phyloP scores from a whole-genome alignment of 2,329 filamentous ascomycete species.

The Monilinia fructigena region DNA sequence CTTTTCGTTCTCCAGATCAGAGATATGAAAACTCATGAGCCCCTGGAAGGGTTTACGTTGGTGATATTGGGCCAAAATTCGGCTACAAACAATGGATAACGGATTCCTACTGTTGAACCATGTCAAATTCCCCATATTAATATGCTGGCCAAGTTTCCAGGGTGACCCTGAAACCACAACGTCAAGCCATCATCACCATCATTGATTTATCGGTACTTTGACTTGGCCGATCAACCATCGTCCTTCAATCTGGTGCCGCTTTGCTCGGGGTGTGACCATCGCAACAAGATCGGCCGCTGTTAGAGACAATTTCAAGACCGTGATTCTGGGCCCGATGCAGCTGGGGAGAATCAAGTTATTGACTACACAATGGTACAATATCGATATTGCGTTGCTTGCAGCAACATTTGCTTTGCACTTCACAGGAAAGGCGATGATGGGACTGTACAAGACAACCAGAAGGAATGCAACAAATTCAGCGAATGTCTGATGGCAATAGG shows the following conservation, averaged over 20 bases:
- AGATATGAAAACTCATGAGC: constrained; percentile 67
- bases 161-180: constrained; percentile 63
- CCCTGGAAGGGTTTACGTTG: constrained; percentile 67
- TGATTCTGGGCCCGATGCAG: constrained; percentile 57
- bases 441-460: constrained; percentile 71
- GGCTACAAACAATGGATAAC: constrained; percentile 83
- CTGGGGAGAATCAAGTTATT: constrained; percentile 70
- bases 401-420: constrained; percentile 78
- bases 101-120: constrained; percentile 77
- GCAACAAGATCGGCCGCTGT: constrained; percentile 73
- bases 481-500: constrained; percentile 47
- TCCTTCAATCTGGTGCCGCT: constrained; percentile 68
- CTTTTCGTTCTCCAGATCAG: constrained; percentile 74
- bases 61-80: constrained; percentile 79
- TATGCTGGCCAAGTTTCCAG: constrained; percentile 72
- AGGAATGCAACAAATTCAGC: constrained; percentile 54
- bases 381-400: constrained; percentile 67
- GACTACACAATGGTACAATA: constrained; percentile 82
- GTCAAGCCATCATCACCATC: constrained; percentile 63
- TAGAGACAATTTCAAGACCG: constrained; percentile 75
- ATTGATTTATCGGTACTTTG: constrained; percentile 71
- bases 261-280: constrained; percentile 76
- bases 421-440: constrained; percentile 74
- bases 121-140: constrained; percentile 71
- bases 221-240: constrained; percentile 72